Percentiles rank a stretch among this genome's conserved stretches.
Conservation (phyloP, 139 green algal species). For the Tetradesmus obliquus region DNA sequence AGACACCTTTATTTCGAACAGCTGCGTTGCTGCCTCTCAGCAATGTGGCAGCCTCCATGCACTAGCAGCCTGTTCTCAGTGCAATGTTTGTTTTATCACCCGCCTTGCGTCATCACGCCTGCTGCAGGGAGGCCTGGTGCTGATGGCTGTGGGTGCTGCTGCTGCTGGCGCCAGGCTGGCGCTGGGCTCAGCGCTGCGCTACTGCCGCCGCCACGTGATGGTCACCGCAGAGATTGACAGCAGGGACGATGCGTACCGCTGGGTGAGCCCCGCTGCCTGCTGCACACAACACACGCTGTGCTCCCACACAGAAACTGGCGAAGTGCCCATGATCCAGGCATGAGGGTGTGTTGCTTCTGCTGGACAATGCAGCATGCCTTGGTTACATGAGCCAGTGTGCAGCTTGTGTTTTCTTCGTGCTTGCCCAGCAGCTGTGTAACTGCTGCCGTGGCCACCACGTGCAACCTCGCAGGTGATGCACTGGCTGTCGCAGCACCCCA, state of each 20-base stretch:
- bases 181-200: background rate
- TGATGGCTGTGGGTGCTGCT: constrained; percentile 37
- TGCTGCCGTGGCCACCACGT: background rate
- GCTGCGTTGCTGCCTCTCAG: background rate
- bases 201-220: constrained; percentile 21
- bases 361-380: too few relatives aligned
- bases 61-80: background rate
- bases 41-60: background rate
- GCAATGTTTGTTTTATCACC: too few relatives aligned
- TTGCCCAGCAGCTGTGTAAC: background rate
- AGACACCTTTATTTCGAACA: background rate
- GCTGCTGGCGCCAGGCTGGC: constrained; percentile 11
- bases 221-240: constrained; percentile 49
- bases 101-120: too few relatives aligned
- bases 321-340: too few relatives aligned
- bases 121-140: constrained; percentile 31
- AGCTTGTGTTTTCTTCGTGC: background rate
- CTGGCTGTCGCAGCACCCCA: constrained; percentile 44
- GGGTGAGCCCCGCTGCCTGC: constrained; percentile 7
- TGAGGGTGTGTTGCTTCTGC: too few relatives aligned
- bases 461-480: constrained; percentile 14
- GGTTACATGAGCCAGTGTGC: background rate
- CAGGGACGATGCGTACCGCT: constrained; percentile 56
- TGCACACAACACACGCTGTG: background rate
- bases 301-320: background rate